These are phyloP conservation scores for Leishmania guyanensis DNA, from an alignment of 208 protist species.

Conservation along the genomic window DNA sequence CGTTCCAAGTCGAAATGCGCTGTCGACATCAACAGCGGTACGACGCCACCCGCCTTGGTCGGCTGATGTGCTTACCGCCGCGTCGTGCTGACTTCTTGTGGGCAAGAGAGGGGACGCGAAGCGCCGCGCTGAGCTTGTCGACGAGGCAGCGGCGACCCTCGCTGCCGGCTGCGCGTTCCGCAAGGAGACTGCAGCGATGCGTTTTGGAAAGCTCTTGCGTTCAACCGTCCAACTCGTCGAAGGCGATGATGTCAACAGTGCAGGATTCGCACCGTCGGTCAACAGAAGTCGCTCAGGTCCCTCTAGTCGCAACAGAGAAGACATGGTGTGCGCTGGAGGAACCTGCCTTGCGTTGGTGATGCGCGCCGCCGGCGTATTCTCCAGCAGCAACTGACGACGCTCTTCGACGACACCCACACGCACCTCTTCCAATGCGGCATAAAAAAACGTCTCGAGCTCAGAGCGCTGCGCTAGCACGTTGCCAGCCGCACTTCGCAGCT, in stretches of 20 bases:
- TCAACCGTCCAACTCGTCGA: slow-evolving; percentile 11
- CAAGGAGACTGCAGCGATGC: not conserved
- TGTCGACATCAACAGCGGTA: not conserved
- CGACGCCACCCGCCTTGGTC: not conserved
- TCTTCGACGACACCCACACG: slow-evolving; percentile 60
- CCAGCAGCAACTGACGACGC: slow-evolving; percentile 31
- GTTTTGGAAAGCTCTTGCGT: slow-evolving; percentile 26
- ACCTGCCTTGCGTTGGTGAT: not conserved
- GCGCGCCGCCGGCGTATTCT: not conserved
- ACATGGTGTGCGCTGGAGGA: slow-evolving; percentile 28
- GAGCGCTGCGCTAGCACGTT: slow-evolving; percentile 68
- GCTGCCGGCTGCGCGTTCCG: not conserved
- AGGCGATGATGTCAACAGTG: not conserved
- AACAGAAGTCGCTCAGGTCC: slow-evolving; percentile 47
- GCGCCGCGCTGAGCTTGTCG: not conserved
- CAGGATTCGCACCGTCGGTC: slow-evolving; percentile 22
- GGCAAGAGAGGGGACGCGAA: not conserved
- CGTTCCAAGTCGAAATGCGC: slow-evolving; percentile 8
- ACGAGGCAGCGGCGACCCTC: not conserved
- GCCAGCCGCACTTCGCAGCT: slow-evolving; percentile 56
- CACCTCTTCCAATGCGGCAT: slow-evolving; percentile 81
- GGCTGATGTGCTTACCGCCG: not conserved
- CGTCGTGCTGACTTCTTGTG: not conserved
- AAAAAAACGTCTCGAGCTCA: slow-evolving; percentile 90
- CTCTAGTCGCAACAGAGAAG: slow-evolving; percentile 50